Percentiles rank a stretch among this genome's conserved stretches.
These are phyloP conservation scores for Amauroascus verrucosus DNA, from an alignment of 2,329 filamentous ascomycete genomes.

Conservation along the genomic window DNA sequence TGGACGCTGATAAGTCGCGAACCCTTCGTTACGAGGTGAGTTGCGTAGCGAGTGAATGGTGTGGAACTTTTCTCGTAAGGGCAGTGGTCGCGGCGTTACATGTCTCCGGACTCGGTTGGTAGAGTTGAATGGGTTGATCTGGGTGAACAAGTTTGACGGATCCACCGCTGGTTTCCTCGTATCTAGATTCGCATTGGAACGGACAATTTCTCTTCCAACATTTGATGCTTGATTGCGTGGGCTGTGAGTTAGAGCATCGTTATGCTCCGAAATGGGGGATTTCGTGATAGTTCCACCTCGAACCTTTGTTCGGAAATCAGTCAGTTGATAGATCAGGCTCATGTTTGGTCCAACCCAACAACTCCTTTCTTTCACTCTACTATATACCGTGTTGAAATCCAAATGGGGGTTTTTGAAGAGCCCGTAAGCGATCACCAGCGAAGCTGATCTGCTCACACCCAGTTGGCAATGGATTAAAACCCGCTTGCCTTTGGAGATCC, in stretches of 20 bases:
- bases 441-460: conserved; percentile 56
- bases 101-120: conserved; percentile 24
- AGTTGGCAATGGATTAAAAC: conserved; percentile 56
- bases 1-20: conserved; percentile 10
- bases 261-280: background rate
- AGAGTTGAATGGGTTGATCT: conserved; percentile 14
- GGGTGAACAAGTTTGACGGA: conserved; percentile 10
- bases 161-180: conserved; percentile 4
- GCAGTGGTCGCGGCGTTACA: conserved; percentile 30
- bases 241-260: background rate
- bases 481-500: conserved; percentile 47
- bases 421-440: conserved; percentile 55
- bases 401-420: conserved; percentile 52
- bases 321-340: conserved; percentile 59
- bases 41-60: conserved; percentile 14
- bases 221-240: background rate
- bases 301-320: conserved; percentile 47
- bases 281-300: conserved; percentile 1
- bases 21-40: conserved; percentile 11
- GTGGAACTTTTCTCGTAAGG: conserved; percentile 31
- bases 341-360: conserved; percentile 60
- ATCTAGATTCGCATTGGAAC: background rate
- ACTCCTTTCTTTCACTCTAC: conserved; percentile 52
- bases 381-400: conserved; percentile 56
- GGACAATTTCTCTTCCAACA: background rate